phyloP scores from a whole-genome alignment of 164 flowering plant species.

The Liriodendron chinense region DNA sequence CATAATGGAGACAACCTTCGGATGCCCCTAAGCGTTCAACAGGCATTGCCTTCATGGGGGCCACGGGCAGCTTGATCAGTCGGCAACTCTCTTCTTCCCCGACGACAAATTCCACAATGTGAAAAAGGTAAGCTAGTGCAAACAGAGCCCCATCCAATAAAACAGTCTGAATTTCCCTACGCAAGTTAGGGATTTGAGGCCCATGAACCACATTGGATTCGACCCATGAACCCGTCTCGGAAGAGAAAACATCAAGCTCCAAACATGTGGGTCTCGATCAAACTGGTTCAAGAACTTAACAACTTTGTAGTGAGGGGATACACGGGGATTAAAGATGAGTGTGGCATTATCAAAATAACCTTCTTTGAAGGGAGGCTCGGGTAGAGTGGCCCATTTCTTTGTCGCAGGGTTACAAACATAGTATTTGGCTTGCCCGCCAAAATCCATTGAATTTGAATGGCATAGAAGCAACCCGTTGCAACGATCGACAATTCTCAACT shows the following conservation, averaged over 20 bases:
- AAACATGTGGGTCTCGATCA: not conserved
- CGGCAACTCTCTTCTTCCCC: not conserved
- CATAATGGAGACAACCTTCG: not conserved
- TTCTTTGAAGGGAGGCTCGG: not conserved
- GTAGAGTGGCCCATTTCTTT: not conserved
- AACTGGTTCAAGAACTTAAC: not conserved
- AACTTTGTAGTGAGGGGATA: constrained; percentile 4
- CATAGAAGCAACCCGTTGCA: constrained; percentile 4
- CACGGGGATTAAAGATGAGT: not conserved
- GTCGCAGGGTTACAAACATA: constrained; percentile 3
- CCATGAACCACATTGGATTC: not conserved
- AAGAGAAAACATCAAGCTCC: constrained; percentile 1
- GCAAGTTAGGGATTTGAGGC: not conserved
- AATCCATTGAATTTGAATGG: too few relatives aligned
- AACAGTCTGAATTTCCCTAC: not conserved
- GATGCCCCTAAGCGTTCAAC: not conserved
- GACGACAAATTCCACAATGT: not conserved
- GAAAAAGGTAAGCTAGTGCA: not conserved
- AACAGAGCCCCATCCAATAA: not conserved
- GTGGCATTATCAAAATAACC: not conserved
- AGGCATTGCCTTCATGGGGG: too few relatives aligned
- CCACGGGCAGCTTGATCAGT: not conserved
- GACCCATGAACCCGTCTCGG: not conserved
- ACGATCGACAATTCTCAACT: not conserved
- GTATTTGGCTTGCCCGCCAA: not conserved